Evolutionary conservation across 1,139 yeast genomes (phyloP), one percentile per base, ranked within the genome.

Genomic region (Candida sojae): DNA sequence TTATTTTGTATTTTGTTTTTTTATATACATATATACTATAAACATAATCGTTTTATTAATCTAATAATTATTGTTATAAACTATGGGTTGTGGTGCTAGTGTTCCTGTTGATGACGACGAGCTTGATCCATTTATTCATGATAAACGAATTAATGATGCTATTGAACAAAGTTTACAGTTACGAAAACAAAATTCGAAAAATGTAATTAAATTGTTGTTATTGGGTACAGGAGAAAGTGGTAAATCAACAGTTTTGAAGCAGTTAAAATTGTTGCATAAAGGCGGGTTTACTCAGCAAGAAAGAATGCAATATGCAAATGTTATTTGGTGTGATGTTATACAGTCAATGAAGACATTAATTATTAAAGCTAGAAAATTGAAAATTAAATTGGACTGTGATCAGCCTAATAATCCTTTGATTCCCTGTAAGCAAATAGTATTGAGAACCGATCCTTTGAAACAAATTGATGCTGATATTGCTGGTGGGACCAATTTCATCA

Each of bases 151-250:
- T 29, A 83, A 85, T 54, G 88, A 83, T 57, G 83, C 80, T 9
- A 86, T 89, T 46, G 95, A 88, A 55, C 85, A 82, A 57, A 74
- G 83, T 39, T 66, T 88, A 52, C 78, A 76, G 54, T 70, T 75
- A 56, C 81, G 79, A 50, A 78, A 78, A 54, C 80, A 77, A 53
- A 70, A 73, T 49, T 82, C 64, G 37, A 67, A 66, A 49, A 64
- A 68, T 35, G 86, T 79, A 57, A 77, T 84, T 47, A 87, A 86
- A 62, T 72, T 92, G 50, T 68, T 92, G 43, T 70, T 91, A 17
- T 69, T 91, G 29, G 99, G 99, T 26, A 92, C 98, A 0, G 99
- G 99, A 6, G 99, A 93, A 67, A 84, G 93, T 48, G 99, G 99
- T 6, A 93, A 93, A 64, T 88, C 96, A 2, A 93, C 99, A 0